Base-by-base conservation (phyloP, 2,329 filamentous ascomycete genomes). In the Sporothrix globosa region DNA sequence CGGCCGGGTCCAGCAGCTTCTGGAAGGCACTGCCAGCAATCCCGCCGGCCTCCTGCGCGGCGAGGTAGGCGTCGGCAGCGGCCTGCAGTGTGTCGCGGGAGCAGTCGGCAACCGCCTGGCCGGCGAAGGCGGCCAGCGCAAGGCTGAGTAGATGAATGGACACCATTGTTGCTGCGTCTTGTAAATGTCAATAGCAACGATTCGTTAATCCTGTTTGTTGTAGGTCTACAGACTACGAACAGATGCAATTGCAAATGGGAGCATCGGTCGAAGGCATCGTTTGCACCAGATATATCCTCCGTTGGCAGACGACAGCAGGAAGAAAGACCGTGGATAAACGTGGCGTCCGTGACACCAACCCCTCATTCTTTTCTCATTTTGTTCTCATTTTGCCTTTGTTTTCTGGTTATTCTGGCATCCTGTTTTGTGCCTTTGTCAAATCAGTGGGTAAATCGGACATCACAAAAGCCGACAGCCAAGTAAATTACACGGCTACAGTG, bases 51-150 rank as follows among this genome's bases (percentile, higher is more conserved):
- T 71, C 67, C 50, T 77, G 77, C 34, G 76, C 76, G 0, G 70
- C 74, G 24, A 78, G 71, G 69, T 77, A 78, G 70, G 74, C 76
- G 19, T 74, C 71, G 5, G 76, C 76, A 2, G 76, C 75, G 3
- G 76, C 75, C 10, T 77, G 72, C 6, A 78, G 75, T 1, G 74
- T 75, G 52, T 77, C 75, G 13, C 76, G 77, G 2, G 75, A 76
- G 56, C 77, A 78, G 53, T 76, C 73, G 24, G 77, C 70, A 19
- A 48, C 54, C 0, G 61, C 48, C 13, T 24, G 24, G 48, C 34
- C 39, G 13, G 66, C 66, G 0, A 68, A 24, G 34, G 52, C 30
- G 52, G 52, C n/a, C 3, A 68, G 34, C 13, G 41, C 17, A 7
- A 63, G 10, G 30, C 30, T 30, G 1, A 60, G 6, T 11, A 24